A percentile compares a stretch with the other conserved stretches of the same genome.
These are phyloP conservation scores for Cytospora mali DNA, from an alignment of 2,329 filamentous ascomycete genomes.

Conservation along the genomic window DNA sequence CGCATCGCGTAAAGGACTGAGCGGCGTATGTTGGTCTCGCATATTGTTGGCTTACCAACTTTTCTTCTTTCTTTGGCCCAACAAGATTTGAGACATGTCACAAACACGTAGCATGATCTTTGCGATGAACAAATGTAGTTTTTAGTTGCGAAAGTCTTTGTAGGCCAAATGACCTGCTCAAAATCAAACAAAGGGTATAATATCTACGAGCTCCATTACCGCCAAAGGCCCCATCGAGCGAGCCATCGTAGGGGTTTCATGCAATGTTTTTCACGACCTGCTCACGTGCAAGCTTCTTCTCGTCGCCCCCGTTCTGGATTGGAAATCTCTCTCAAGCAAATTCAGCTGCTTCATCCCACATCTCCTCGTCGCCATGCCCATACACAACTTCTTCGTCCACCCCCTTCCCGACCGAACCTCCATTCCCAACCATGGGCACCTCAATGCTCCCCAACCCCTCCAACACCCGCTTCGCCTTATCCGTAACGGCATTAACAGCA, in stretches of 20 bases:
- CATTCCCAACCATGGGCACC: conserved; percentile 30
- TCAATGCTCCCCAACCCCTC: conserved; percentile 64
- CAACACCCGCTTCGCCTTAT: conserved; percentile 74
- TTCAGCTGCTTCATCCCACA: conserved; percentile 15
- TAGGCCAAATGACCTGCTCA: background rate
- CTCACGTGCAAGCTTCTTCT: background rate
- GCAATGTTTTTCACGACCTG: background rate
- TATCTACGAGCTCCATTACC: background rate
- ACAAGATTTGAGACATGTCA: background rate
- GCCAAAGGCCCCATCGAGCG: background rate
- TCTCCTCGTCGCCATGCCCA: conserved; percentile 3
- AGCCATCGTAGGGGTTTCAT: background rate
- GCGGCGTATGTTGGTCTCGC: background rate
- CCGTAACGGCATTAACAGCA: conserved; percentile 66
- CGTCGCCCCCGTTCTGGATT: background rate
- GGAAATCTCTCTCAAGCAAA: background rate
- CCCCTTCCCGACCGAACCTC: background rate
- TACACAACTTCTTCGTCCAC: background rate
- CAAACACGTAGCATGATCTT: background rate
- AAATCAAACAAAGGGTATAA: conserved; percentile 10
- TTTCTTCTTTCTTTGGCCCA: too few species aligned
- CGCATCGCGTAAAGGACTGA: background rate
- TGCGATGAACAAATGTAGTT: background rate
- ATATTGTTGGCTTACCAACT: background rate
- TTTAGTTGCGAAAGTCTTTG: background rate